A percentile compares a stretch with the other conserved stretches of the same genome.
phyloP scores from a whole-genome alignment of 2,329 filamentous ascomycete genomes.

The Exserohilum rostratum region DNA sequence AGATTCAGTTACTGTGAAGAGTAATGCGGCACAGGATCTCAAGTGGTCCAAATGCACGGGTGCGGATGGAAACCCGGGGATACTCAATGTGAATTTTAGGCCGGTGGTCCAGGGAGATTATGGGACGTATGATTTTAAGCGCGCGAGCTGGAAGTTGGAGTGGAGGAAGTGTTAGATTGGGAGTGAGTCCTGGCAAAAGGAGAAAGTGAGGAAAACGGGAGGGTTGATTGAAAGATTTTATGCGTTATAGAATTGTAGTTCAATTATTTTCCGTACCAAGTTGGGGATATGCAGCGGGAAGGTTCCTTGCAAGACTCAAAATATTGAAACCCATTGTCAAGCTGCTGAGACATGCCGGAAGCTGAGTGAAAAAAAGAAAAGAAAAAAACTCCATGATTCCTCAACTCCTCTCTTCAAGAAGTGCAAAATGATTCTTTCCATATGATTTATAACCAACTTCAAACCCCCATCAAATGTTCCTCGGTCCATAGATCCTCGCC shows the following conservation, averaged over 20 bases:
- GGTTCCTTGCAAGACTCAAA: too few relatives aligned
- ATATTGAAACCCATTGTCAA: too few relatives aligned
- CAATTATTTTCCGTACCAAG: background rate
- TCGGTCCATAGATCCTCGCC: conserved; percentile 31
- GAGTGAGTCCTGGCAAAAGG: too few relatives aligned
- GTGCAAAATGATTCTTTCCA: too few relatives aligned
- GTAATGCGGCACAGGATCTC: conserved; percentile 29
- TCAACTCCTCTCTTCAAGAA: too few relatives aligned
- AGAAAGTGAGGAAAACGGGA: too few relatives aligned
- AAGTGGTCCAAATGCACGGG: conserved; percentile 40
- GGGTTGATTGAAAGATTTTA: background rate
- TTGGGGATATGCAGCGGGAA: too few relatives aligned
- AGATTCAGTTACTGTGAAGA: conserved; percentile 32
- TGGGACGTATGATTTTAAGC: conserved; percentile 38
- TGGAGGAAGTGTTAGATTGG: conserved; percentile 37
- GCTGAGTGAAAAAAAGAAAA: too few relatives aligned
- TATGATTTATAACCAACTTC: too few relatives aligned
- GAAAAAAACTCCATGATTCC: too few relatives aligned
- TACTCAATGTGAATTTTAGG: conserved; percentile 41
- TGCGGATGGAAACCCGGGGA: conserved; percentile 33
- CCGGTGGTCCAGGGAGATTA: conserved; percentile 35
- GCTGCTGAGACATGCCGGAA: too few relatives aligned
- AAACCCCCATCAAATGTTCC: conserved; percentile 28
- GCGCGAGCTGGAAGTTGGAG: conserved; percentile 32
- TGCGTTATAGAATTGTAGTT: too few relatives aligned